phyloP scores from a whole-genome alignment of 2,329 filamentous ascomycete genomes.

The Botrytis sinoallii region DNA sequence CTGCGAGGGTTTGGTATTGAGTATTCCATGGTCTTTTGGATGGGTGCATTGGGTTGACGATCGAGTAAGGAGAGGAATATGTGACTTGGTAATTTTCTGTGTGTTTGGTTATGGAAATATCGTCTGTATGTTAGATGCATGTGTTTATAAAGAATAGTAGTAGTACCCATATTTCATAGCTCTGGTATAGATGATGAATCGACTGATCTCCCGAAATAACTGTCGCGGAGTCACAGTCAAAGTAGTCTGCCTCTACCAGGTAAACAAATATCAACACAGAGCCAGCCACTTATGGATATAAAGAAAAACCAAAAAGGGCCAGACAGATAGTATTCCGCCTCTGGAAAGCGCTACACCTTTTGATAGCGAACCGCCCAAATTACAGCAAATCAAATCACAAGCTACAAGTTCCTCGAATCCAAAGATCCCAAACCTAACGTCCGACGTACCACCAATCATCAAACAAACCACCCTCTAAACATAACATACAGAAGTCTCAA shows the following conservation, averaged over 20 bases:
- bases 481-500: no score
- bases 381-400: neutral
- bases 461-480: neutral
- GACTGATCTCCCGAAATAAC: neutral
- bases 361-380: neutral
- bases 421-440: rapidly evolving
- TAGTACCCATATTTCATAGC: neutral
- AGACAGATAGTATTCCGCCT: neutral
- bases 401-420: neutral
- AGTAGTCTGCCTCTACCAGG: neutral
- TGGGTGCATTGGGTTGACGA: neutral
- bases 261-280: neutral
- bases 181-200: neutral
- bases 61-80: neutral
- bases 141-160: neutral
- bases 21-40: neutral
- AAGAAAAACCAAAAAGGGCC: neutral
- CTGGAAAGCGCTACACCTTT: neutral
- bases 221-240: neutral
- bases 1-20: neutral
- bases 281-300: neutral
- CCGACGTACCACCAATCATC: neutral
- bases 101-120: no score
- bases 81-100: neutral
- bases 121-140: no score